A percentile compares a stretch with the other conserved stretches of the same genome.
Conservation (phyloP, 495 filamentous ascomycete species). For the Penicillium bovifimosum region DNA sequence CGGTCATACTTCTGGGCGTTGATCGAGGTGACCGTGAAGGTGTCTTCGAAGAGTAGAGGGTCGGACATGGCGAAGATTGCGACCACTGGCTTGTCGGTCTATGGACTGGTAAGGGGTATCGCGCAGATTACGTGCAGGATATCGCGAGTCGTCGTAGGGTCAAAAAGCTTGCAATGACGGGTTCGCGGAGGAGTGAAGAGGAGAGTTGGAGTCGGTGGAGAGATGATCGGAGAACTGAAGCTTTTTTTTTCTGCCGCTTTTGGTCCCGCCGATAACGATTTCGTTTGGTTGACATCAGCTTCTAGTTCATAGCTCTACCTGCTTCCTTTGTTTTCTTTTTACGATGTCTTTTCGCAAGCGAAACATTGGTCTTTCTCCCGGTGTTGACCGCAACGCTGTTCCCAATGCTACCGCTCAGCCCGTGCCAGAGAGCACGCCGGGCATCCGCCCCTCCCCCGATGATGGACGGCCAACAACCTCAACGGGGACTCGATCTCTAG, state of each 20-base stretch:
- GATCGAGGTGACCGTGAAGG: constrained; percentile 73
- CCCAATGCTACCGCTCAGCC: constrained; percentile 29
- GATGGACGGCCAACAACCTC: constrained; percentile 88
- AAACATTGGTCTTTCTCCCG: constrained; percentile 61
- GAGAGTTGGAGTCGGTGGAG: constrained; percentile 13
- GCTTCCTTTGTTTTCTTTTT: background rate
- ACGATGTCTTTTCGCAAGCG: constrained; percentile 87
- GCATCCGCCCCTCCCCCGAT: constrained; percentile 80
- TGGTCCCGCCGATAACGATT: constrained; percentile 27
- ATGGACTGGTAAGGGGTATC: background rate
- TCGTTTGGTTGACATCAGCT: constrained; percentile 4
- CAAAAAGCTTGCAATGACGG: background rate
- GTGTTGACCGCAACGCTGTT: constrained; percentile 28
- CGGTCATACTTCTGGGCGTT: constrained; percentile 91
- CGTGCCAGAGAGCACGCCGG: constrained; percentile 47
- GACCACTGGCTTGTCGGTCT: constrained; percentile 4
- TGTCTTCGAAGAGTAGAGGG: constrained; percentile 86
- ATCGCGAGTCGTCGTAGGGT: background rate
- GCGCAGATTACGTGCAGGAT: background rate
- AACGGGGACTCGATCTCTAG: constrained; percentile 79
- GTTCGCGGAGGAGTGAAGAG: constrained; percentile 4
- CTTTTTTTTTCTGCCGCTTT: constrained; percentile 31
- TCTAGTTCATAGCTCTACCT: background rate
- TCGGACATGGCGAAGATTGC: constrained; percentile 53
- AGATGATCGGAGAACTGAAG: constrained; percentile 22